Conservation (phyloP, 208 protist genomes). For the Leishmania guyanensis region DNA sequence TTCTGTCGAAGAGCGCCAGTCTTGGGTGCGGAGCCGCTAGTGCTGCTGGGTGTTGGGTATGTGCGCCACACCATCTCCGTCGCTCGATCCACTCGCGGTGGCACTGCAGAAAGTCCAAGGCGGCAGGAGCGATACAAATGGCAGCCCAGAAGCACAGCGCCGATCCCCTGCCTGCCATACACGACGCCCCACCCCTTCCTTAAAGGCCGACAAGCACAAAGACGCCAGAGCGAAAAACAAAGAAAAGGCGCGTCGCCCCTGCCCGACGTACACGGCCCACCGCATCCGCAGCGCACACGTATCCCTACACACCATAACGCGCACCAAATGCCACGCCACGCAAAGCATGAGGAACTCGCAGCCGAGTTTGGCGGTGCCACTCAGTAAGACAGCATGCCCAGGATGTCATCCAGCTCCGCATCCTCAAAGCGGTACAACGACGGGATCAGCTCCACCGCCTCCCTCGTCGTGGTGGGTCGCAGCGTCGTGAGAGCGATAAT, state of each 20-base stretch:
- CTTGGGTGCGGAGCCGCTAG: not conserved
- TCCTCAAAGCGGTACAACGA: slow-evolving; percentile 76
- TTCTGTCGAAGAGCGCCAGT: not conserved
- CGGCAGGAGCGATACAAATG: not conserved
- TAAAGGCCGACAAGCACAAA: not conserved
- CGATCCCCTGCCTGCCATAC: not conserved
- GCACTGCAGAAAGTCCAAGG: not conserved
- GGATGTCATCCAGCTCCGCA: slow-evolving; percentile 51
- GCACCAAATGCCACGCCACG: not conserved
- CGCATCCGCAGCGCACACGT: not conserved
- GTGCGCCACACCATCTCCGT: not conserved
- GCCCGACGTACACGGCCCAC: not conserved
- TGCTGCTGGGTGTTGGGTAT: not conserved
- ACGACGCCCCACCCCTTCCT: not conserved
- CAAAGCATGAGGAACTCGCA: not conserved
- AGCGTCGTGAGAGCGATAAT: slow-evolving; percentile 76
- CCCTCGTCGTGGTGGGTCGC: slow-evolving; percentile 58
- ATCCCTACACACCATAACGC: not conserved
- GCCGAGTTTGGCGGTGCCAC: not conserved
- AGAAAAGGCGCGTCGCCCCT: not conserved
- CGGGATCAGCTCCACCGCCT: slow-evolving; percentile 74
- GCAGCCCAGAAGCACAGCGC: not conserved
- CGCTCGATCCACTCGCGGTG: not conserved
- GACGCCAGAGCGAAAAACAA: not conserved
- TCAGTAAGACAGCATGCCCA: slow-evolving; percentile 36